Evolutionary conservation across 192 early-diverging fungal genomes (phyloP), one percentile per base, ranked within the genome.

Genomic region (Coemansia sp.): DNA sequence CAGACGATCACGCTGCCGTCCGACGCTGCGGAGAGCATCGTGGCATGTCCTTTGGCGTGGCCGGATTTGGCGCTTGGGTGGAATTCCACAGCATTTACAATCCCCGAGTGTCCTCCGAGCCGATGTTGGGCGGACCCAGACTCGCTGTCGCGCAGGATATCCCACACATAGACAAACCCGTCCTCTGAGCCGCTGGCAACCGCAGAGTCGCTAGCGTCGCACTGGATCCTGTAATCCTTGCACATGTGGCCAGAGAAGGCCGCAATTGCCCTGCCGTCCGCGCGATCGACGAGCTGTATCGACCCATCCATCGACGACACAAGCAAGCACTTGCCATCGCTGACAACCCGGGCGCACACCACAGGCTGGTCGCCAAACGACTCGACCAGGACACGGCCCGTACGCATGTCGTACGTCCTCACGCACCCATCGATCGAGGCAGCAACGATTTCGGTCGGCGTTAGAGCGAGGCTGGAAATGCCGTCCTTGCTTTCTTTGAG

Each of bases 141-240:
- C 4, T 66, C 65, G 56, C 40, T 58, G n/a, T 84, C 86, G 51
- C 89, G 91, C 12, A 92, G 76, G 20, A 94, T 71, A 77, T 95
- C 90, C 95, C 95, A 99, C 38, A 94, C 83, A 70, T 89, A 89
- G 6, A 97, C 90, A 37, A 74, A 79, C 10, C 94, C 94, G 70
- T 97, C 94, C 68, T 99, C 96, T 43, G 91, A 93, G 1, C 97
- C 97, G 60, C 91, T 91, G 14, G 94, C 83, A 1, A 94, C 91
- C 67, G 88, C 63, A 4, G 88, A 84, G 62, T 93, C 93, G 40
- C 85, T 87, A 57, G 97, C 73, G 39, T 87, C 84, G 31, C 91
- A 90, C 17, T 83, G 86, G 29, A 96, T 80, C 31, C 92, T 87
- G 74, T 96, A 97, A 58, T 89, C 71, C 22, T 59, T 67, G 61